Conservation (phyloP, 352 stramenopile species). For the Phytophthora citricola region DNA sequence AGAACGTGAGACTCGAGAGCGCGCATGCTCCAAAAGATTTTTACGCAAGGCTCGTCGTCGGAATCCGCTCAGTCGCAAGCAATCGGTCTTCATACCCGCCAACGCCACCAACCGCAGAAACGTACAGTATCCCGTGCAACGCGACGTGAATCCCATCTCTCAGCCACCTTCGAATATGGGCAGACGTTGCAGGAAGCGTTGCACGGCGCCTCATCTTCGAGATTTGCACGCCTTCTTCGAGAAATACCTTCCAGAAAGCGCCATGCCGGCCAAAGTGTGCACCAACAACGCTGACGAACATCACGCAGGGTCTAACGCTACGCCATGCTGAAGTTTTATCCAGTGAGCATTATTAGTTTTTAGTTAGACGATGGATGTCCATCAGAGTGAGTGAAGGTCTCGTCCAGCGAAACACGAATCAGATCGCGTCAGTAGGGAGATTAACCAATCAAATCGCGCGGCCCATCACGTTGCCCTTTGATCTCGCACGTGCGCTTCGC, state of each 20-base stretch:
- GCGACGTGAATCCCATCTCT: conserved; percentile 6
- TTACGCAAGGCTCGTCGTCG: too few species aligned
- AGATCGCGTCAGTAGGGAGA: conserved; percentile 28
- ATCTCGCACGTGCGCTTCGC: conserved; percentile 32
- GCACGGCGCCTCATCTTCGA: conserved; percentile 27
- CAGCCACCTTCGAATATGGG: conserved; percentile 20
- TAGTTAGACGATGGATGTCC: too few species aligned
- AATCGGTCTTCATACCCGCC: not conserved
- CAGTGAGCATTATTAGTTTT: too few species aligned
- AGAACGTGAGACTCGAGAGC: conserved; percentile 7
- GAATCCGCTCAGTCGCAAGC: not conserved
- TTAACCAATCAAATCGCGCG: conserved; percentile 28
- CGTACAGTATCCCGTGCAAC: not conserved
- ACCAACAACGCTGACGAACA: not conserved
- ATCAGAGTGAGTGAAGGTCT: conserved; percentile 14
- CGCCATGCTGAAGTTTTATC: too few species aligned
- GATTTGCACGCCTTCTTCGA: conserved; percentile 30
- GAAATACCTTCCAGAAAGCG: conserved; percentile 1
- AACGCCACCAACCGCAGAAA: conserved; percentile 1
- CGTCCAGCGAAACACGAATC: conserved; percentile 38
- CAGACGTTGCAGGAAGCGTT: conserved; percentile 24
- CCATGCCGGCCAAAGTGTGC: not conserved
- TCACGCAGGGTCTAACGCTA: too few species aligned
- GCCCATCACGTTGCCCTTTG: conserved; percentile 23
- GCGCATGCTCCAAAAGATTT: not conserved